Conservation (phyloP, 192 early-diverging fungal genomes). For the Gorgonomyces haynaldii region DNA sequence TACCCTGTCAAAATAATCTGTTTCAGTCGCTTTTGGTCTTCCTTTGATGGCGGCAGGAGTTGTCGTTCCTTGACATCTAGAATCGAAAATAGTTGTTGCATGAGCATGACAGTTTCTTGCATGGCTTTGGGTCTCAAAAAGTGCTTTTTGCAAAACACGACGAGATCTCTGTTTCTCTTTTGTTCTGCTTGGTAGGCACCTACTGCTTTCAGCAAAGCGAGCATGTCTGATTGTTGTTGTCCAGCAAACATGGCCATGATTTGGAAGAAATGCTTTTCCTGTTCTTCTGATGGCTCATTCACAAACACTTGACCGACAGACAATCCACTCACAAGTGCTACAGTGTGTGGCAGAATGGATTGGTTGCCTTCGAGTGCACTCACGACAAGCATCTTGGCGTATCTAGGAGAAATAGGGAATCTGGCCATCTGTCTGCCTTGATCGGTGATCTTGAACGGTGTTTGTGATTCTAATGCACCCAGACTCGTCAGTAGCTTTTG, state of each 20-base stretch:
- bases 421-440: slow-evolving; percentile 78
- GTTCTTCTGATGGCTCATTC: slow-evolving; percentile 43
- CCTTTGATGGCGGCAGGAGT: slow-evolving; percentile 30
- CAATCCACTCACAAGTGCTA: slow-evolving; percentile 82
- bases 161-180: slow-evolving; percentile 28
- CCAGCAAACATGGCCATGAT: slow-evolving; percentile 53
- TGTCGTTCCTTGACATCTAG: slow-evolving; percentile 35
- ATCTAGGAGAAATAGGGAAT: slow-evolving; percentile 86
- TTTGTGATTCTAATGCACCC: slow-evolving; percentile 52
- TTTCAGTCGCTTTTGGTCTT: slow-evolving; percentile 61
- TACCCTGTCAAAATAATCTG: slow-evolving; percentile 85
- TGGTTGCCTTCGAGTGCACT: slow-evolving; percentile 71
- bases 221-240: slow-evolving; percentile 72
- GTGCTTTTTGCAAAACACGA: slow-evolving; percentile 64
- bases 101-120: slow-evolving; percentile 41
- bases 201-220: slow-evolving; percentile 74
- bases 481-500: slow-evolving; percentile 51
- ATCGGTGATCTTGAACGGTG: slow-evolving; percentile 67
- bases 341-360: slow-evolving; percentile 69
- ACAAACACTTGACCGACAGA: slow-evolving; percentile 92
- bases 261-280: slow-evolving; percentile 59
- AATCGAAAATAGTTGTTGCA: slow-evolving; percentile 24
- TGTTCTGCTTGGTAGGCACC: slow-evolving; percentile 65
- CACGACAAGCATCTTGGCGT: slow-evolving; percentile 80
- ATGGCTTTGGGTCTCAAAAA: slow-evolving; percentile 74